A percentile compares a stretch with the other conserved stretches of the same genome.
Evolutionary conservation across 1,284 basidiomycete species (phyloP).

Genomic region (Malassezia vespertilionis): DNA sequence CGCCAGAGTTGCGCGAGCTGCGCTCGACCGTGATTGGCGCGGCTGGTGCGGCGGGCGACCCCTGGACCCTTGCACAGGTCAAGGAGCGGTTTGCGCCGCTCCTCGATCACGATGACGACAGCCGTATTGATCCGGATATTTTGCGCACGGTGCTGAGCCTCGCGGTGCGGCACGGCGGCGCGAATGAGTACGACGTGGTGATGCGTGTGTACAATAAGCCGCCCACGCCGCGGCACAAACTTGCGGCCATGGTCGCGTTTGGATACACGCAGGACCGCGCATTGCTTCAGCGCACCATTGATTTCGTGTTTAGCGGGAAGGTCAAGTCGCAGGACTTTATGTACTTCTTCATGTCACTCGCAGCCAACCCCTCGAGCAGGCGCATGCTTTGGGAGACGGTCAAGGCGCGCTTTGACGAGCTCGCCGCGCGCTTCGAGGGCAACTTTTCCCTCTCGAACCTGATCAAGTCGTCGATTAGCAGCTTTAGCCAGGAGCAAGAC

Average conservation of each 20-base stretch:
- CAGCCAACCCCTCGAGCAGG: conserved; percentile 29
- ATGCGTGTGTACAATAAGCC: conserved; percentile 58
- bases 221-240: conserved; percentile 50
- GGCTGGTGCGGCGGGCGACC: conserved; percentile 52
- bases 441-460: conserved; percentile 32
- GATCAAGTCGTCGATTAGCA: conserved; percentile 53
- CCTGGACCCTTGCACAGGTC: conserved; percentile 52
- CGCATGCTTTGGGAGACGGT: conserved; percentile 38
- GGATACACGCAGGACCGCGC: conserved; percentile 25
- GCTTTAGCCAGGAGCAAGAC: conserved; percentile 61
- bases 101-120: conserved; percentile 63
- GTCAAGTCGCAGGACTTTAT: conserved; percentile 46
- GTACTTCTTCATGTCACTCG: conserved; percentile 38
- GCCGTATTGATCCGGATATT: conserved; percentile 57
- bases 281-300: conserved; percentile 38
- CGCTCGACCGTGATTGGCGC: conserved; percentile 62
- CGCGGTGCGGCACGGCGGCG: conserved; percentile 62
- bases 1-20: conserved; percentile 61
- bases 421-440: conserved; percentile 55
- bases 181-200: conserved; percentile 55
- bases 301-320: conserved; percentile 24
- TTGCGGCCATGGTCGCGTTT: conserved; percentile 42
- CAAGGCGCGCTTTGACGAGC: conserved; percentile 34
- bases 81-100: conserved; percentile 62
- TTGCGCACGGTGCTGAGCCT: conserved; percentile 16